These are phyloP conservation scores for Euclidium syriacum DNA, from an alignment of 345 rosid genomes.

Conservation along the genomic window DNA sequence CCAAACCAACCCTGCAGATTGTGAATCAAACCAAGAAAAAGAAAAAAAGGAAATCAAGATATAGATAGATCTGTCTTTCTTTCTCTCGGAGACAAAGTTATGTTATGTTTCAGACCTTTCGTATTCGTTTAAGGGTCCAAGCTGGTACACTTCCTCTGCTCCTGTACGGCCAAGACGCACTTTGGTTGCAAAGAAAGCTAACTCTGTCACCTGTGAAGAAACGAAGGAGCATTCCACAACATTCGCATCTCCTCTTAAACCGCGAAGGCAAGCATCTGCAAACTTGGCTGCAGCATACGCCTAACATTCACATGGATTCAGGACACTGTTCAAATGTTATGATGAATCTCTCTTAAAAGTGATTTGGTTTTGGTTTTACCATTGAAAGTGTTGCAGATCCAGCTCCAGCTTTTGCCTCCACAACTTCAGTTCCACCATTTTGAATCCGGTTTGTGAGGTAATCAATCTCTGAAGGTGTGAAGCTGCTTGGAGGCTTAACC, in stretches of 20 bases:
- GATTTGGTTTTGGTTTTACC: constrained; percentile 39
- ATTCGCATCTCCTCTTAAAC: constrained; percentile 67
- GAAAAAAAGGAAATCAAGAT: not conserved
- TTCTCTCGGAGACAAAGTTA: not conserved
- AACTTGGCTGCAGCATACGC: constrained; percentile 89
- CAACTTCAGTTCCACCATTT: constrained; percentile 87
- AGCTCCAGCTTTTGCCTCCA: constrained; percentile 86
- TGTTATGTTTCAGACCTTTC: constrained; percentile 42
- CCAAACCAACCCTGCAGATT: constrained; percentile 51
- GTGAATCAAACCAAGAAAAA: not conserved
- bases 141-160: constrained; percentile 59
- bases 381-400: constrained; percentile 84
- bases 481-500: constrained; percentile 71
- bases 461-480: constrained; percentile 59
- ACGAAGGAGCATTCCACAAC: constrained; percentile 61
- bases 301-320: constrained; percentile 24
- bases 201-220: constrained; percentile 73
- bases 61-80: not conserved
- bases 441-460: constrained; percentile 75
- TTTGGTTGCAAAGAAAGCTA: constrained; percentile 76
- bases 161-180: constrained; percentile 71
- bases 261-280: constrained; percentile 78
- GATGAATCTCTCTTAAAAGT: not conserved
- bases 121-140: constrained; percentile 66
- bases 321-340: not conserved